phyloP scores from a whole-genome alignment of 1,284 basidiomycete species.

The Rhodotorula sp. region DNA sequence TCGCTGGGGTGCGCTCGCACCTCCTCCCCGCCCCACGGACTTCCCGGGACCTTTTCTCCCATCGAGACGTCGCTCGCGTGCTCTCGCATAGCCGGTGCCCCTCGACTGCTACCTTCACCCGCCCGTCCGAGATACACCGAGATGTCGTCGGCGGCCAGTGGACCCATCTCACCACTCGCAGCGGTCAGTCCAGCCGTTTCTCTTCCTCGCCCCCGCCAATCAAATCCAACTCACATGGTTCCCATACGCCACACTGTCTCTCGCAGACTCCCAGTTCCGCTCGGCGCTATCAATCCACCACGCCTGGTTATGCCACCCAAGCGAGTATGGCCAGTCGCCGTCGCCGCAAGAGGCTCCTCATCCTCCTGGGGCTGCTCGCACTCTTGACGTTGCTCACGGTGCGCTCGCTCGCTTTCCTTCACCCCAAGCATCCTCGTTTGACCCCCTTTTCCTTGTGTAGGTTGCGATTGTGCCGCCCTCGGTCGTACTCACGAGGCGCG shows the following conservation, averaged over 20 bases:
- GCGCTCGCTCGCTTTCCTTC: neutral
- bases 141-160: neutral
- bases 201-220: too few species aligned
- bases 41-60: neutral
- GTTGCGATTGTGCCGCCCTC: constrained; percentile 8
- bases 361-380: neutral
- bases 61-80: neutral
- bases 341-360: neutral
- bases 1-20: neutral
- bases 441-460: neutral
- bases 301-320: neutral
- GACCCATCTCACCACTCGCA: neutral
- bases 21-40: neutral
- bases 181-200: neutral
- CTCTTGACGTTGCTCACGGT: neutral
- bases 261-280: neutral
- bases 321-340: neutral
- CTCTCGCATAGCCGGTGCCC: neutral
- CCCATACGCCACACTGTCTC: neutral
- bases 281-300: neutral
- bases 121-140: too few species aligned
- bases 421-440: neutral
- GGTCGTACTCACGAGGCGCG: neutral
- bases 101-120: neutral
- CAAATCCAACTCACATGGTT: too few species aligned